These are phyloP conservation scores for Amaranthus cruentus DNA, from an alignment of 148 eudicot species.

Conservation along the genomic window DNA sequence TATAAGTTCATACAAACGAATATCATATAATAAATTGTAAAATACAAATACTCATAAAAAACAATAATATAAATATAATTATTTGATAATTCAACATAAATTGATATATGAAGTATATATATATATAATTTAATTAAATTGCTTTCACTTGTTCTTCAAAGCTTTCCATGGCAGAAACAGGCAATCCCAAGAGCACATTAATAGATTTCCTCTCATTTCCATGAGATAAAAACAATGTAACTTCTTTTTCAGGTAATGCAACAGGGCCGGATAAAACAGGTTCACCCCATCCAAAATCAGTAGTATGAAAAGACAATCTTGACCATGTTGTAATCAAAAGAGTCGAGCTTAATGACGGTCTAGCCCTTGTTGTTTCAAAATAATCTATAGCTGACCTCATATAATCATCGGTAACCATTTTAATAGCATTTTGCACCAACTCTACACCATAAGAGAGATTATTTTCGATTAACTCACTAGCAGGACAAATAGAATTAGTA, in stretches of 20 bases:
- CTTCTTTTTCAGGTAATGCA: slow-evolving; percentile 39
- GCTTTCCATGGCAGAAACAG: slow-evolving; percentile 41
- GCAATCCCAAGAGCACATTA: slow-evolving; percentile 50
- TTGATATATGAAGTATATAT: too few species aligned
- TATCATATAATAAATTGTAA: too few species aligned
- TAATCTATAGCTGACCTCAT: slow-evolving; percentile 56
- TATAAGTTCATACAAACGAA: too few species aligned
- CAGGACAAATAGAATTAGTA: slow-evolving; percentile 37
- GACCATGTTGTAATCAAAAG: slow-evolving; percentile 55
- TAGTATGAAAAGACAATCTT: slow-evolving; percentile 39
- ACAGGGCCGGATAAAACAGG: slow-evolving; percentile 44
- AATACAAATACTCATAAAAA: too few species aligned
- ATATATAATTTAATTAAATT: not conserved
- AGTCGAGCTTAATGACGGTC: slow-evolving; percentile 43
- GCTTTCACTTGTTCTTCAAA: slow-evolving; percentile 33
- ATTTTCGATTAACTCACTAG: slow-evolving; percentile 37
- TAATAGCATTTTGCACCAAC: slow-evolving; percentile 38
- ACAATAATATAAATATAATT: too few species aligned
- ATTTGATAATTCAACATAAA: too few species aligned
- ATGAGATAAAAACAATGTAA: slow-evolving; percentile 37
- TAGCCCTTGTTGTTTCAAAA: slow-evolving; percentile 41
- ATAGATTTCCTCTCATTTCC: slow-evolving; percentile 34
- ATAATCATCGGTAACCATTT: slow-evolving; percentile 37
- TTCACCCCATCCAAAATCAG: slow-evolving; percentile 62
- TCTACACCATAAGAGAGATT: slow-evolving; percentile 37